Percentiles rank a stretch among this genome's conserved stretches.
Conservation (phyloP, 768 basidiomycete genomes). For the Imleria badia region DNA sequence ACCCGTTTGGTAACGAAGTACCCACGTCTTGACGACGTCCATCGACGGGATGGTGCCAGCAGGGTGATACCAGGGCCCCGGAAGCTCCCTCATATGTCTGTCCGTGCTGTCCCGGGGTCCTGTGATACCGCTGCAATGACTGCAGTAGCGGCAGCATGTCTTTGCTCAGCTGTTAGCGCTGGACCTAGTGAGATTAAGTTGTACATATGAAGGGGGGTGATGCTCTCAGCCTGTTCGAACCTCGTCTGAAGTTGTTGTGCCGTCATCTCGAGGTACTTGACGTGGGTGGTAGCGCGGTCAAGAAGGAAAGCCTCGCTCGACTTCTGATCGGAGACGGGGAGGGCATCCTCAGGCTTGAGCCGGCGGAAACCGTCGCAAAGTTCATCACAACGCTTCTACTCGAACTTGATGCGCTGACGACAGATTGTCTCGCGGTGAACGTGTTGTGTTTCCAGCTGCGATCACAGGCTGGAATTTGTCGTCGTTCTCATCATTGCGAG, state of each 20-base stretch:
- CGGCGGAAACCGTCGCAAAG: slow-evolving; percentile 89
- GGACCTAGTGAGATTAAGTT: background rate
- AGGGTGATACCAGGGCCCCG: too few species aligned
- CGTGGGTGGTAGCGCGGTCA: slow-evolving; percentile 85
- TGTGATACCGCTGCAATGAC: slow-evolving; percentile 54
- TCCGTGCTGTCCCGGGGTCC: too few species aligned
- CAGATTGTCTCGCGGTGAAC: slow-evolving; percentile 88
- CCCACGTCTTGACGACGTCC: too few species aligned
- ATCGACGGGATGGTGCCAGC: too few species aligned
- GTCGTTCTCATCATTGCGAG: slow-evolving; percentile 63
- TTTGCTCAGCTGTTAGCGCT: slow-evolving; percentile 81
- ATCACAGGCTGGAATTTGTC: slow-evolving; percentile 68
- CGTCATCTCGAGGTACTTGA: slow-evolving; percentile 82
- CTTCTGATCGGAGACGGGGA: slow-evolving; percentile 90
- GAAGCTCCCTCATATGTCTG: too few species aligned
- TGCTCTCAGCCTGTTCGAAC: slow-evolving; percentile 70
- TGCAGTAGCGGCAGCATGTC: slow-evolving; percentile 57
- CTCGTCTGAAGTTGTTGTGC: slow-evolving; percentile 72
- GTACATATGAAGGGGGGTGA: background rate
- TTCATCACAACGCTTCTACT: slow-evolving; percentile 89
- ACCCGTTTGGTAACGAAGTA: too few species aligned
- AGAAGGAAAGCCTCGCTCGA: slow-evolving; percentile 89
- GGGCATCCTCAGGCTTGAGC: slow-evolving; percentile 87
- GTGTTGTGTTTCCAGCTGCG: slow-evolving; percentile 46
- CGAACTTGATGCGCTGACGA: slow-evolving; percentile 90